Percentiles rank a stretch among this genome's conserved stretches.
Conservation (phyloP, 2,329 filamentous ascomycete genomes). For the Ustulina deusta region DNA sequence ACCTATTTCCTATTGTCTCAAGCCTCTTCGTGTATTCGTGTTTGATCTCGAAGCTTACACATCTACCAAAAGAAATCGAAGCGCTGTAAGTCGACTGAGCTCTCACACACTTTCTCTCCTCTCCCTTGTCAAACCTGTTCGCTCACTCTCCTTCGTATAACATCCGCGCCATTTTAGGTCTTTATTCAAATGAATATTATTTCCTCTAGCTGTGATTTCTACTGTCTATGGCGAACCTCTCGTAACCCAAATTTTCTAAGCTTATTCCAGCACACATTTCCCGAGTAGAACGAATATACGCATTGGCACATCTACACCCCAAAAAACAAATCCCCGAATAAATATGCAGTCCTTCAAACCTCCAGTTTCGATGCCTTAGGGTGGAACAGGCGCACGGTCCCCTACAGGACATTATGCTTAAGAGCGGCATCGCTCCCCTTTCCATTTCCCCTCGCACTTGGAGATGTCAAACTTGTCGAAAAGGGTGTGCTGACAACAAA, state of each 20-base stretch:
- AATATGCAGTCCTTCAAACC: conserved; percentile 20
- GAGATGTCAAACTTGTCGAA: conserved; percentile 33
- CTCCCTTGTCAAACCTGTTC: background rate
- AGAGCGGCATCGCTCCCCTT: background rate
- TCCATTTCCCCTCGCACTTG: background rate
- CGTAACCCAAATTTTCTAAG: conserved; percentile 7
- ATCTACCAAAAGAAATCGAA: conserved; percentile 78
- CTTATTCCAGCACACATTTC: background rate
- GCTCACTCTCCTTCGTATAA: background rate
- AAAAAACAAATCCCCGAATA: conserved; percentile 8
- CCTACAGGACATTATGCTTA: background rate
- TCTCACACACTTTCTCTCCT: background rate
- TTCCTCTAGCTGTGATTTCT: conserved; percentile 20
- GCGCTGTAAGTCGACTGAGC: conserved; percentile 76
- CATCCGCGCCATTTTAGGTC: background rate
- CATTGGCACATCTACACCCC: conserved; percentile 20
- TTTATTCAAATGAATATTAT: conserved; percentile 21
- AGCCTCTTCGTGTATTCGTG: too few relatives aligned
- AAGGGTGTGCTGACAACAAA: conserved; percentile 33
- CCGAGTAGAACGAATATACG: conserved; percentile 16
- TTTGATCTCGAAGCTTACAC: conserved; percentile 14
- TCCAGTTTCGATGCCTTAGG: background rate
- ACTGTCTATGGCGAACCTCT: conserved; percentile 28
- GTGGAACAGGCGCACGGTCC: background rate
- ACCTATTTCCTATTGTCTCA: background rate